Conservation (phyloP, 495 filamentous ascomycete species). For the Aspergillus bridgeri region DNA sequence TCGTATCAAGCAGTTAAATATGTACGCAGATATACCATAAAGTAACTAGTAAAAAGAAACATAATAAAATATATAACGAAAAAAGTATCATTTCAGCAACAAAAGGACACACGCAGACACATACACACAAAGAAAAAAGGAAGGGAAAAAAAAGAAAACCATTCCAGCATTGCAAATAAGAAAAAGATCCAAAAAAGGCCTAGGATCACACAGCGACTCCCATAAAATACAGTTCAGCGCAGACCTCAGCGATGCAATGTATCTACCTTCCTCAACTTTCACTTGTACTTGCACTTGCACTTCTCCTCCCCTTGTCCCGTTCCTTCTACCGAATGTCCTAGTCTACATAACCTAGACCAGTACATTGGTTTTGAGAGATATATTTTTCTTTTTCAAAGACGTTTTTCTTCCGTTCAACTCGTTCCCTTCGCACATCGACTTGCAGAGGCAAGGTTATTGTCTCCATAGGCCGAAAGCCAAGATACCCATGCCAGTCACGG, state of each 20-base stretch:
- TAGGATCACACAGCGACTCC: conserved; percentile 19
- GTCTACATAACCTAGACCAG: neutral
- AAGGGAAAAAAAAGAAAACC: conserved; percentile 12
- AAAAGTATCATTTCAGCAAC: neutral
- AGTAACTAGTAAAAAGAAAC: too few relatives aligned
- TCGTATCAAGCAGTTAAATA: too few relatives aligned
- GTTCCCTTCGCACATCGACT: neutral
- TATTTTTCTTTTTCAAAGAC: neutral
- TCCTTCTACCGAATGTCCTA: neutral
- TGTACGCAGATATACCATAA: too few relatives aligned
- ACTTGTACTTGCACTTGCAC: neutral
- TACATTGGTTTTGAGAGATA: neutral
- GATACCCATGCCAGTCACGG: neutral
- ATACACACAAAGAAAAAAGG: conserved; percentile 9
- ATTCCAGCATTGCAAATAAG: conserved; percentile 18
- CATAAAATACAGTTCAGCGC: conserved; percentile 27
- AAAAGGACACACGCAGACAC: conserved; percentile 4
- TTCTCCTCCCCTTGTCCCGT: neutral
- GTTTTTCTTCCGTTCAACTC: neutral
- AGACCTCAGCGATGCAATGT: conserved; percentile 23
- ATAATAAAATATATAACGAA: neutral
- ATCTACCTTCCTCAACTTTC: conserved; percentile 17
- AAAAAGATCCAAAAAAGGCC: conserved; percentile 11
- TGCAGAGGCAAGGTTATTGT: neutral
- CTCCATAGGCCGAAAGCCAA: neutral